A percentile compares a stretch with the other conserved stretches of the same genome.
Evolutionary conservation across 768 basidiomycete genomes (phyloP).

Genomic region (Austroboletus eburneus): DNA sequence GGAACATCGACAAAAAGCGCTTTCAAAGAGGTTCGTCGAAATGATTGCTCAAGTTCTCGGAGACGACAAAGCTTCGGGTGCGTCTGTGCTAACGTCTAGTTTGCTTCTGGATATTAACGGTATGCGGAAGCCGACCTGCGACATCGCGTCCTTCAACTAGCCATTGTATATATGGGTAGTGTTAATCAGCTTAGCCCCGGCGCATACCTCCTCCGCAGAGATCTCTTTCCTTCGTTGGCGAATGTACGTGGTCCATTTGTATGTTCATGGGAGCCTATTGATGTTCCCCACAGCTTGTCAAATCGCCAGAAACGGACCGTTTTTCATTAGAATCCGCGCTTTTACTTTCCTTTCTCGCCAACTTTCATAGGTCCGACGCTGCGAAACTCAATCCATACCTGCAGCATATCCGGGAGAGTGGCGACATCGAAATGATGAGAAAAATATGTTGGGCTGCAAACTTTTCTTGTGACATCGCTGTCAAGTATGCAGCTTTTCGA

Average conservation of each 20-base stretch:
- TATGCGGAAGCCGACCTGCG: slow-evolving; percentile 39
- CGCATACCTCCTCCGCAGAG: slow-evolving; percentile 62
- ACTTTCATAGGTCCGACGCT: slow-evolving; percentile 71
- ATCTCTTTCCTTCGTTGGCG: slow-evolving; percentile 54
- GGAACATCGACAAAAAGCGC: background rate
- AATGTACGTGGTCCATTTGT: slow-evolving; percentile 33
- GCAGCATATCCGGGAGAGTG: slow-evolving; percentile 43
- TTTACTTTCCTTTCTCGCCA: slow-evolving; percentile 59
- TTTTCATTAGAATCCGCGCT: slow-evolving; percentile 59
- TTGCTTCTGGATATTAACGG: background rate
- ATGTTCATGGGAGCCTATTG: background rate
- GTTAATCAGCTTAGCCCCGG: slow-evolving; percentile 64
- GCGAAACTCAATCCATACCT: slow-evolving; percentile 67
- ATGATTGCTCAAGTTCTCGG: slow-evolving; percentile 45
- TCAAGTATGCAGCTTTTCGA: slow-evolving; percentile 41
- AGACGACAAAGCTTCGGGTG: slow-evolving; percentile 39
- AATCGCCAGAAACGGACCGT: slow-evolving; percentile 47
- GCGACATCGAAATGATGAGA: slow-evolving; percentile 49
- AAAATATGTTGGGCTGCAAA: slow-evolving; percentile 57
- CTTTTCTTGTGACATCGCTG: slow-evolving; percentile 45
- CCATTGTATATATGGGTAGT: slow-evolving; percentile 54
- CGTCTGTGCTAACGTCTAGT: background rate
- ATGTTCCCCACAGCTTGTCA: slow-evolving; percentile 44
- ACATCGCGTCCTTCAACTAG: slow-evolving; percentile 54
- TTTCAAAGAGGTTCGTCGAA: slow-evolving; percentile 45